Evolutionary conservation across 1,139 yeast species (phyloP).

Genomic region (Waltiozyma sp.): DNA sequence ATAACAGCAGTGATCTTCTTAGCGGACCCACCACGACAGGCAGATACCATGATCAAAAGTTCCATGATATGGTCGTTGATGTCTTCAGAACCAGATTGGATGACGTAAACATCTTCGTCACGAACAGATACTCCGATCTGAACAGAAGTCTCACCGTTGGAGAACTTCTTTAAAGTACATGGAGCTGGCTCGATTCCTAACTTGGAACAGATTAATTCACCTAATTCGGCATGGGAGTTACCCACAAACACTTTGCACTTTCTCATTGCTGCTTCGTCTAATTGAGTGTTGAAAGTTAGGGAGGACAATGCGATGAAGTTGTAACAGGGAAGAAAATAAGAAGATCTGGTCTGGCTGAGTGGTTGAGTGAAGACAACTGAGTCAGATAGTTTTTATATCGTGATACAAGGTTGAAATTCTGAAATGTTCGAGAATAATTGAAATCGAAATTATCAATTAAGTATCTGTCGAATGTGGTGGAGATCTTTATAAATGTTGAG

Average conservation of each 20-base stretch:
- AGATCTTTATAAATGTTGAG: too few relatives aligned
- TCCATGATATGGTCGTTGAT: conserved; percentile 97
- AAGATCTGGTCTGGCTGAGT: background rate
- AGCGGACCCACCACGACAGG: conserved; percentile 96
- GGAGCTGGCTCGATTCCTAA: conserved; percentile 95
- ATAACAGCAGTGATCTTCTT: conserved; percentile 93
- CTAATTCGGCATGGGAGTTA: conserved; percentile 90
- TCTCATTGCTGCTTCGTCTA: conserved; percentile 44
- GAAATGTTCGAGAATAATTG: too few relatives aligned
- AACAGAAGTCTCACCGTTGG: conserved; percentile 95
- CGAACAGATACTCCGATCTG: conserved; percentile 91
- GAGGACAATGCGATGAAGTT: background rate
- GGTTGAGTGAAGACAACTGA: too few relatives aligned
- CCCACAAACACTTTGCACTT: conserved; percentile 96
- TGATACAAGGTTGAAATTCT: too few relatives aligned
- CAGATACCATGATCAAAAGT: conserved; percentile 79
- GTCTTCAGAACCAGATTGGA: conserved; percentile 83
- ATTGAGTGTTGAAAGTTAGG: background rate
- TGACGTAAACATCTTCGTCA: conserved; percentile 93
- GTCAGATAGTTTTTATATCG: too few relatives aligned
- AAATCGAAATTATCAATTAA: too few relatives aligned
- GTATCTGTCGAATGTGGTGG: too few relatives aligned
- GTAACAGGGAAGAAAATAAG: background rate
- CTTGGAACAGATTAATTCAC: conserved; percentile 78
- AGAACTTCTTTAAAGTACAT: conserved; percentile 79